Evolutionary conservation across 805 yeast genomes (phyloP).

Genomic region (Maudiozyma bulderi): DNA sequence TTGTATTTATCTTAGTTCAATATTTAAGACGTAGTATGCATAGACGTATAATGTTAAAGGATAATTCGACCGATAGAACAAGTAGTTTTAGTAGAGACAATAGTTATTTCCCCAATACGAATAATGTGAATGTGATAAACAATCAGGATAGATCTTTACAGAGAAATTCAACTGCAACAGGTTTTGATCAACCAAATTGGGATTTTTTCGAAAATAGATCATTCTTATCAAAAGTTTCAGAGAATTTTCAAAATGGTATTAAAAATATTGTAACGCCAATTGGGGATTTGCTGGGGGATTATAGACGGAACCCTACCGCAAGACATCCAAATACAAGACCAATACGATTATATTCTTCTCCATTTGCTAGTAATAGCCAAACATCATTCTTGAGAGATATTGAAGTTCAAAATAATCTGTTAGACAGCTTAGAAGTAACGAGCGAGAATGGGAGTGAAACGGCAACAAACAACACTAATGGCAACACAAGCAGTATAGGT

Average conservation of each 20-base stretch:
- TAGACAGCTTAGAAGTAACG: conserved; percentile 32
- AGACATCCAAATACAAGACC: not conserved
- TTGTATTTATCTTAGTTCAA: conserved; percentile 32
- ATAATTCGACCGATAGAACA: not conserved
- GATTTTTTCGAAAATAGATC: conserved; percentile 20
- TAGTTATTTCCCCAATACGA: not conserved
- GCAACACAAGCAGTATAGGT: not conserved
- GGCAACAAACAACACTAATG: not conserved
- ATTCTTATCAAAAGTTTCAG: conserved; percentile 2
- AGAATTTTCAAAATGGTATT: not conserved
- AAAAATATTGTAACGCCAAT: not conserved
- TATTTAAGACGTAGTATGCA: conserved; percentile 30
- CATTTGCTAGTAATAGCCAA: conserved; percentile 7
- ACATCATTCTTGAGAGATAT: conserved; percentile 30
- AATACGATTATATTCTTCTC: not conserved
- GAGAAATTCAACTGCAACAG: not conserved
- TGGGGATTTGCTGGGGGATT: not conserved
- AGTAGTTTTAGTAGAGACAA: not conserved
- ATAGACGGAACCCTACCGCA: not conserved
- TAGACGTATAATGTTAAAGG: conserved; percentile 5
- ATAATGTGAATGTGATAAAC: too few species aligned
- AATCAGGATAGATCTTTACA: not conserved
- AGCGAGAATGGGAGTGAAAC: conserved; percentile 6
- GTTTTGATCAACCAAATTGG: conserved; percentile 18
- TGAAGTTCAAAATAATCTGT: conserved; percentile 33